Evolutionary conservation across 805 yeast species (phyloP), one percentile per base, ranked within the genome.

Genomic region (Blastobotrys attinorum): DNA sequence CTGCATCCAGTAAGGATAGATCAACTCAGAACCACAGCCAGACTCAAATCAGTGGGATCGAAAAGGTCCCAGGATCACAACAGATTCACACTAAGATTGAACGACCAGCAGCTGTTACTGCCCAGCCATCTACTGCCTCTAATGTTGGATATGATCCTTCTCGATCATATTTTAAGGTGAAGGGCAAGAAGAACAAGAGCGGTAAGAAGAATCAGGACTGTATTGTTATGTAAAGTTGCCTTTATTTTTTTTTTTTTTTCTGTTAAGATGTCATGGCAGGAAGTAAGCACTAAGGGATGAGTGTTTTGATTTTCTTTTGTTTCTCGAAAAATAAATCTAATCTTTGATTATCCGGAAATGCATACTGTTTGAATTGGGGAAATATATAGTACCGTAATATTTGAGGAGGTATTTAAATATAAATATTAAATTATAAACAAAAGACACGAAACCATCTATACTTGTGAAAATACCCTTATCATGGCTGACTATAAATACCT

Each of bases 171-270:
- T 45, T 47, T 40, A 39, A 45, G 40, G 20, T 33, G 11, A 39
- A 36, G 40, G 40, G 31, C 20, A 47, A 38, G 31, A 39, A 36
- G 37, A 39, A 7, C 29, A 25, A 42, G 35, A 42, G 39, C 39
- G 36, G 40, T 15, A 40, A 32, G 13, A 42, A 42, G 17, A 47
- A 39, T 16, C 46, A 47, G 35, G 49, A 48, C 21, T 48, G 51
- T 25, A 20, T 36, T 13, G 33, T 48, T 18, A 48, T 48, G 51
- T 48, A 43, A 40, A 21, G 22, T 18, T 4, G 7, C 27, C n/a
- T 17, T 15, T 22, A 15, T 22, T 22, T n/a, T 27, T 37, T 37
- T 22, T 18, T 37, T 37, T 21, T 5, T 37, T 21, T 21, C 22
- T 37, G 16, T n/a, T n/a, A n/a, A n/a, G n/a, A n/a, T n/a, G n/a